phyloP scores from a whole-genome alignment of 305 asterid species.

The Galium porrigens region DNA sequence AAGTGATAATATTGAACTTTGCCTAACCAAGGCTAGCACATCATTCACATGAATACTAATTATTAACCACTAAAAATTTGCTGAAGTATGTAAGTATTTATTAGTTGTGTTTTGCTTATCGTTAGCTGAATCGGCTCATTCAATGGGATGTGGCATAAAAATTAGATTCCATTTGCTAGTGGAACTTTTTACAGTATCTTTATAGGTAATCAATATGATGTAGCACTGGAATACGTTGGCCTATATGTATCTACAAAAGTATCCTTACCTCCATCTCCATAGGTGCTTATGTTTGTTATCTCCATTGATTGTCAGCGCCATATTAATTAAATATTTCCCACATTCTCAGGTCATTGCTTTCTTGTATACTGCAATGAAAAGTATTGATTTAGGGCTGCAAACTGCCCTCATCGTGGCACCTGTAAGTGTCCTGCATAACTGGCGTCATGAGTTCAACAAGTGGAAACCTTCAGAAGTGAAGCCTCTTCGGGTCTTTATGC shows the following conservation, averaged over 20 bases:
- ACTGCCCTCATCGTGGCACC: slow-evolving; percentile 89
- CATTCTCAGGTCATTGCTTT: slow-evolving; percentile 68
- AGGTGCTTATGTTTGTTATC: neutral
- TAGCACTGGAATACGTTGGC: neutral
- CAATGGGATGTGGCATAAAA: neutral
- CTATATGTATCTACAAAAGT: slow-evolving; percentile 4
- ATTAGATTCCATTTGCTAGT: neutral
- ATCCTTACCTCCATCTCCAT: neutral
- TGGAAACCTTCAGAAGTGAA: slow-evolving; percentile 90
- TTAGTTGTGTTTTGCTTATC: neutral
- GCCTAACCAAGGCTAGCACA: neutral
- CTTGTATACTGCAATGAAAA: slow-evolving; percentile 82
- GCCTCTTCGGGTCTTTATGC: slow-evolving; percentile 81
- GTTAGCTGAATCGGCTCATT: neutral
- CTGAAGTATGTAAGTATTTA: neutral
- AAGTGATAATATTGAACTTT: no score
- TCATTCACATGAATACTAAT: neutral
- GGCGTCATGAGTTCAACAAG: slow-evolving; percentile 78
- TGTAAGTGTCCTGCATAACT: slow-evolving; percentile 89
- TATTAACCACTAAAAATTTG: neutral
- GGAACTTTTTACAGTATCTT: neutral
- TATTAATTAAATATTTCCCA: slow-evolving; percentile 11
- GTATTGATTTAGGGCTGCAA: slow-evolving; percentile 64
- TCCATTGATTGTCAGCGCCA: neutral
- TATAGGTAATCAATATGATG: neutral